Base-by-base conservation (phyloP, 2,329 filamentous ascomycete species). In the Coniochaeta sp. region DNA sequence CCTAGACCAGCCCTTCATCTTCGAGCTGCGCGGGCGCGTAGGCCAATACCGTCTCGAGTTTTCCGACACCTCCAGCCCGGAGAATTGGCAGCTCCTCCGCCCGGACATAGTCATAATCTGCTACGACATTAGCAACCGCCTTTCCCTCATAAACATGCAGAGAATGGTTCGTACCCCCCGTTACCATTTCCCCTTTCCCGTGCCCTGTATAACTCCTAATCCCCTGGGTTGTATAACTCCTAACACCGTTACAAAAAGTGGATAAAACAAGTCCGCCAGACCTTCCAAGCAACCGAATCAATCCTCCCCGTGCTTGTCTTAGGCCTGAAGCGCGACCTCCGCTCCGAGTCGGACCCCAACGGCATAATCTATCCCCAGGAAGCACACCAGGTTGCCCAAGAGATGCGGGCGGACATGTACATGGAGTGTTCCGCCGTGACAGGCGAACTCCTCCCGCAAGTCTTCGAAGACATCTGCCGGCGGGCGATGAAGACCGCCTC, bases 391-490 rank as follows among this genome's bases (percentile, higher is more conserved):
- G 63, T 75, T 49, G 75, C 81, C 20, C 79, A 83, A 59, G 73
- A 76, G 56, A 72, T 85, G 71, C 69, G 81, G 50, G 79, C 74
- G 46, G 82, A 85, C 64, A 78, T 77, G 56, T 85, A 85, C 58
- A 75, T 83, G 62, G 82, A 85, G 59, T 85, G 81, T 65, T 83
- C 80, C 1, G 79, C 81, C 6, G 67, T 76, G 47, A 82, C 79
- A 3, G 81, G 81, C 14, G 79, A 83, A 66, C 70, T 85, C 50
- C 61, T 84, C 42, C 69, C 72, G 57, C 67, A 78, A 58, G 77
- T 76, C 6, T 81, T 83, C 60, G 78, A 84, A 61, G 81, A 85
- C 61, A 74, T 85, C 18, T 83, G 78, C 63, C 72, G 66, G 47
- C 81, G 79, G 26, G 81, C 79, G 2, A 68, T 75, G 50, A 66